Evolutionary conservation across 1,284 basidiomycete genomes (phyloP), one percentile per base, ranked within the genome.

Genomic region (Cerrena zonata): DNA sequence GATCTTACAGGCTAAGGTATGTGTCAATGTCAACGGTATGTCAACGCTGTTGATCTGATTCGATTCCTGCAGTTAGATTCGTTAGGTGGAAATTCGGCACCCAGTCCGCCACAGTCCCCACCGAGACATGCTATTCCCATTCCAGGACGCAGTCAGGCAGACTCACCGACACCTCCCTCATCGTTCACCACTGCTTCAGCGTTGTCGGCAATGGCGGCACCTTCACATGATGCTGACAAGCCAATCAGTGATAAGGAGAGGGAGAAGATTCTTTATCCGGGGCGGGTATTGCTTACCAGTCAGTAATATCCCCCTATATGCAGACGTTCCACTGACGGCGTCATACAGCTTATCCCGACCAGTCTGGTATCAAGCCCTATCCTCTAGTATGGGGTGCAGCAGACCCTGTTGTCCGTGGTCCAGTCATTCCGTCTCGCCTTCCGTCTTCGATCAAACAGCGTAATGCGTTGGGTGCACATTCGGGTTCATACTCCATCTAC

Each of bases 401-500:
- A 0, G 77, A 83, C 56, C 74, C 90, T 26, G 58, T 65, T 19
- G 70, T 73, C 30, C 86, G 94, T 22, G 94, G 95, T 1, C 92
- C 94, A 3, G 78, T 98, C 56, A 82, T 98, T 50, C 93, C 91
- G 60, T 93, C 90, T 1, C 86, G 95, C 26, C 85, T 94, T 39
- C 82, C 86, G 0, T 78, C 80, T 25, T 86, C 86, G 46, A 88
- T 97, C 71, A 94, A 94, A 68, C 79, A 86, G 52, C 86, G 94
- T 50, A 98, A 97, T 68, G 89, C 94, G 11, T 81, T 98, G 64
- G 94, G 94, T 12, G 94, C 95, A 0, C 94, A 97, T 65, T 87
- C 86, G 0, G 94, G 94, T 11, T 90, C 87, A 2, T 98, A 98
- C 70, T 93, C 89, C 10, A 92, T 97, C 69, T 98, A 97, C 69